Evolutionary conservation across 768 basidiomycete genomes (phyloP).

Genomic region (Russula compacta): DNA sequence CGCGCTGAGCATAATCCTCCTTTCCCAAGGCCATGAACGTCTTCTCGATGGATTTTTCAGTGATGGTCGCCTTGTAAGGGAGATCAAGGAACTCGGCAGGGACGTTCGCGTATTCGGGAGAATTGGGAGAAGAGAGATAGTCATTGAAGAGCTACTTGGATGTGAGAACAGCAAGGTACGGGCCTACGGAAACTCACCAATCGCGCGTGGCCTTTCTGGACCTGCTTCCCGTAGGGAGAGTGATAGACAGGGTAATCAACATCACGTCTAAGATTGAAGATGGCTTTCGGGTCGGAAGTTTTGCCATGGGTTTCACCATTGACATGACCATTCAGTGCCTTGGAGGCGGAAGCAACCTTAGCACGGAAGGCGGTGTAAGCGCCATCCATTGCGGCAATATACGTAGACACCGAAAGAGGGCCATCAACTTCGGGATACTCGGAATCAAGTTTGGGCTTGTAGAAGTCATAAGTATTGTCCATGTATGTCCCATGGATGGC

Average conservation of each 20-base stretch:
- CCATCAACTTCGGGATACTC: slow-evolving; percentile 98
- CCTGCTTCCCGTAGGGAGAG: slow-evolving; percentile 97
- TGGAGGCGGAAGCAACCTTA: slow-evolving; percentile 59
- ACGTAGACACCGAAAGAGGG: slow-evolving; percentile 90
- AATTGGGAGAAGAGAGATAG: slow-evolving; percentile 70
- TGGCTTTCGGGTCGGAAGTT: slow-evolving; percentile 29
- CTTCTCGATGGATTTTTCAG: slow-evolving; percentile 96
- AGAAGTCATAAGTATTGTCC: slow-evolving; percentile 98
- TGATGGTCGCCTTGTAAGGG: slow-evolving; percentile 64
- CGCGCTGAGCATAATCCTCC: slow-evolving; percentile 60
- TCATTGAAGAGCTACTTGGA: slow-evolving; percentile 59
- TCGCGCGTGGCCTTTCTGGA: slow-evolving; percentile 93
- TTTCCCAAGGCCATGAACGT: slow-evolving; percentile 80
- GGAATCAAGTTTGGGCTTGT: slow-evolving; percentile 93
- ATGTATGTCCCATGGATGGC: slow-evolving; percentile 96
- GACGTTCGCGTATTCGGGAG: slow-evolving; percentile 59
- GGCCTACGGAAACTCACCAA: slow-evolving; percentile 36
- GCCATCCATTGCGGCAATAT: slow-evolving; percentile 87
- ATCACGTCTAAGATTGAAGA: slow-evolving; percentile 55
- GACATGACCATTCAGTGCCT: slow-evolving; percentile 25
- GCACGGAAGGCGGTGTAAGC: slow-evolving; percentile 79
- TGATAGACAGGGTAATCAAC: slow-evolving; percentile 96
- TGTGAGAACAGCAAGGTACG: not conserved
- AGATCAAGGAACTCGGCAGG: slow-evolving; percentile 61
- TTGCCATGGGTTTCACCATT: slow-evolving; percentile 30